Conservation (phyloP, 192 early-diverging fungal genomes). For the Linnemannia elongata region DNA sequence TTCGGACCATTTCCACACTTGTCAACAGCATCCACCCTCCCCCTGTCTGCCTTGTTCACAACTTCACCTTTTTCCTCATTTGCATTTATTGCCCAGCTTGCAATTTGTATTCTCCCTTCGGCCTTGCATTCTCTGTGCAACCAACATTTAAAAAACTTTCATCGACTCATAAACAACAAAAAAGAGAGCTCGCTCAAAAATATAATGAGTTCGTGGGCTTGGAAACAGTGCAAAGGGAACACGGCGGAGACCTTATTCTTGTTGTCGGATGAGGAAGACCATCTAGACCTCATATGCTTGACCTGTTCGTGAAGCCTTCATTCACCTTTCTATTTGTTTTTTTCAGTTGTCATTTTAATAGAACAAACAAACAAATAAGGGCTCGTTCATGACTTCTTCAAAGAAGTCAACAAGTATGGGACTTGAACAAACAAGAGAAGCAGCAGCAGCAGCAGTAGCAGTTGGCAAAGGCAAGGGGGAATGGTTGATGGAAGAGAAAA, state of each 20-base stretch:
- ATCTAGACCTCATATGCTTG: background rate
- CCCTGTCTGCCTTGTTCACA: too few relatives aligned
- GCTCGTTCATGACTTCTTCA: too few relatives aligned
- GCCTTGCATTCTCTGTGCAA: background rate
- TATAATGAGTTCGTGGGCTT: background rate
- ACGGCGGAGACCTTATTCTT: too few relatives aligned
- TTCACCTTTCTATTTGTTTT: background rate
- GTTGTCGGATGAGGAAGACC: background rate
- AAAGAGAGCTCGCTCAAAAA: background rate
- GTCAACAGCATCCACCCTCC: too few relatives aligned
- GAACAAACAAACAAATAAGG: too few relatives aligned
- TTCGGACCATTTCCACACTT: too few relatives aligned
- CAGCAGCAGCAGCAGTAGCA: too few relatives aligned
- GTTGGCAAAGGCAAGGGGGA: too few relatives aligned
- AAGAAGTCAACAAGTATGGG: too few relatives aligned
- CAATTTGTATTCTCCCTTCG: background rate
- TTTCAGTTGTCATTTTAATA: background rate
- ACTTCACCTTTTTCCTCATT: too few relatives aligned
- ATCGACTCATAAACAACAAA: background rate
- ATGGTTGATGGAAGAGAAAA: too few relatives aligned
- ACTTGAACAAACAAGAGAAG: too few relatives aligned
- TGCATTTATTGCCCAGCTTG: background rate
- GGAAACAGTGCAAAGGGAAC: background rate
- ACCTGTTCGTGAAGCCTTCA: background rate
- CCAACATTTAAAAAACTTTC: slow-evolving; percentile 1